Evolutionary conservation across 2,329 filamentous ascomycete species (phyloP).

Genomic region (Hypoxylon sp.): DNA sequence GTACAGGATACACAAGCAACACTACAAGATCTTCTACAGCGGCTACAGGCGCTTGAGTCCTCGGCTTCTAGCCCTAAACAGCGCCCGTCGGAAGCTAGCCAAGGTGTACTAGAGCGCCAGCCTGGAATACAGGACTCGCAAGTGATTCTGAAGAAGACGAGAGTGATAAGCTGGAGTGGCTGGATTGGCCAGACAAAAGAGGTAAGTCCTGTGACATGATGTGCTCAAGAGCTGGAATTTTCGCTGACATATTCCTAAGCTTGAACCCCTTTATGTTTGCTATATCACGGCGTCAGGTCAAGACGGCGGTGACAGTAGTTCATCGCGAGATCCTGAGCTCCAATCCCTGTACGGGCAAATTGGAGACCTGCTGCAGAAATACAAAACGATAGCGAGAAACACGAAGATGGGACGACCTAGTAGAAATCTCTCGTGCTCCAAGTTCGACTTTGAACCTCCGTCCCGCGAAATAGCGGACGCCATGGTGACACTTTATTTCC

Average conservation of each 20-base stretch:
- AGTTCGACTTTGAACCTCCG: slow-evolving; percentile 40
- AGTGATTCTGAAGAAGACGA: slow-evolving; percentile 48
- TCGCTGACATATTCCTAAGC: slow-evolving; percentile 36
- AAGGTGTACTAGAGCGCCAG: slow-evolving; percentile 38
- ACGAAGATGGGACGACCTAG: slow-evolving; percentile 48
- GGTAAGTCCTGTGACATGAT: slow-evolving; percentile 35
- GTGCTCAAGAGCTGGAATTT: background rate
- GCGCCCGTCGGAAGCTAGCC: slow-evolving; percentile 33
- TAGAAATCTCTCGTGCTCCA: slow-evolving; percentile 37
- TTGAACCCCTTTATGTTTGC: slow-evolving; percentile 42
- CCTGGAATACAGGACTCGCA: slow-evolving; percentile 41
- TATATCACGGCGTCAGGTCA: slow-evolving; percentile 36
- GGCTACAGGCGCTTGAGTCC: slow-evolving; percentile 32
- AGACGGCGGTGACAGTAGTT: slow-evolving; percentile 24
- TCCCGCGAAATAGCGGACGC: slow-evolving; percentile 48
- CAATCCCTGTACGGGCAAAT: slow-evolving; percentile 39
- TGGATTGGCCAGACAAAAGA: slow-evolving; percentile 45
- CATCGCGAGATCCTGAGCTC: slow-evolving; percentile 37
- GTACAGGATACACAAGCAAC: slow-evolving; percentile 22
- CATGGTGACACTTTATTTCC: slow-evolving; percentile 56
- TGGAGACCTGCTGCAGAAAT: slow-evolving; percentile 44
- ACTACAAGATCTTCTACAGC: slow-evolving; percentile 31
- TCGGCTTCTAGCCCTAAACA: slow-evolving; percentile 25
- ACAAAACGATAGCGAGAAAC: slow-evolving; percentile 45
- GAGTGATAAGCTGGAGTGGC: slow-evolving; percentile 46